Evolutionary conservation across 179 eudicot genomes (phyloP).

Genomic region (Nepenthes alata): DNA sequence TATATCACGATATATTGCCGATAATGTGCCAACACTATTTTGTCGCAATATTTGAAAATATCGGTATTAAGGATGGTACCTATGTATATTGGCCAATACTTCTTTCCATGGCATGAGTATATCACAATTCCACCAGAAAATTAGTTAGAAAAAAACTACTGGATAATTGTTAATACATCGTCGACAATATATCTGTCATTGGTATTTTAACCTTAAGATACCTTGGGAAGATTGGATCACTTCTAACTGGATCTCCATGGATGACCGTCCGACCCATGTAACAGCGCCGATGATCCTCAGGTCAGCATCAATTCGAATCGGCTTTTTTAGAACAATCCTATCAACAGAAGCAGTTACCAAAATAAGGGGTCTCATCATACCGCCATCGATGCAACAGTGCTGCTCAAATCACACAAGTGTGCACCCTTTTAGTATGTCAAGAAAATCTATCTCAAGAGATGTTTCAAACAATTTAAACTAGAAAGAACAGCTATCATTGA

Average conservation of each 20-base stretch:
- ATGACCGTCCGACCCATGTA: constrained; percentile 93
- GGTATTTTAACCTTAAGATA: constrained; percentile 6
- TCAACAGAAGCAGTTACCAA: constrained; percentile 96
- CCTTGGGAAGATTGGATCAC: constrained; percentile 51
- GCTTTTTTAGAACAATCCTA: constrained; percentile 81
- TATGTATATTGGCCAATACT: no score
- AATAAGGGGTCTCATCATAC: constrained; percentile 58
- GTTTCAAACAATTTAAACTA: no score
- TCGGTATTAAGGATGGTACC: background rate
- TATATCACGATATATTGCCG: no score
- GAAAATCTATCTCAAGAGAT: no score
- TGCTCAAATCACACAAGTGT: constrained; percentile 12
- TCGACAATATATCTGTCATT: background rate
- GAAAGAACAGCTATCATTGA: no score
- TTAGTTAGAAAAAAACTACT: no score
- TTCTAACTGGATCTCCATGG: constrained; percentile 91
- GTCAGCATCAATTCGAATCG: constrained; percentile 67
- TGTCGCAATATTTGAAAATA: background rate
- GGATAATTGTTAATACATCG: no score
- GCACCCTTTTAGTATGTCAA: background rate
- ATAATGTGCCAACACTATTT: background rate
- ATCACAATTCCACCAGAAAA: no score
- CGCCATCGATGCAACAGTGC: constrained; percentile 67
- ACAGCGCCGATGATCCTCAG: constrained; percentile 75
- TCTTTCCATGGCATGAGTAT: no score